Percentiles rank a stretch among this genome's conserved stretches.
These are phyloP conservation scores for Aspergillus ustus DNA, from an alignment of 2,329 filamentous ascomycete genomes.

Conservation along the genomic window DNA sequence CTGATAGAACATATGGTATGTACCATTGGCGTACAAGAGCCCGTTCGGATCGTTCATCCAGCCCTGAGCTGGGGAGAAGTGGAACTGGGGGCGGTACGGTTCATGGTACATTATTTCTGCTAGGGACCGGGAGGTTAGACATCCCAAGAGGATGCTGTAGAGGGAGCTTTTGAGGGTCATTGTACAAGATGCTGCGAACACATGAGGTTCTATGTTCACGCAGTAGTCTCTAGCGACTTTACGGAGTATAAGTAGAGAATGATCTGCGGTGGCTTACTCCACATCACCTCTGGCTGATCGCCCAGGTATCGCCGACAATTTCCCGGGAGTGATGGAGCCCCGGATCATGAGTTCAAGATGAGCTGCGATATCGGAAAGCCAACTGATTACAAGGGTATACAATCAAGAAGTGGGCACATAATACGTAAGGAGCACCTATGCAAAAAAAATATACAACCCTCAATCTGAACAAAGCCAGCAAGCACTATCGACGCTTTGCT, in stretches of 20 bases:
- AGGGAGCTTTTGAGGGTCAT: neutral
- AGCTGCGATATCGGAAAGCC: neutral
- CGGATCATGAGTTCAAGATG: neutral
- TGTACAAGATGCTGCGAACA: neutral
- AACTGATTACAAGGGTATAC: too few species aligned
- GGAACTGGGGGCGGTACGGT: conserved; percentile 15
- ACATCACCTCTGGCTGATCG: neutral
- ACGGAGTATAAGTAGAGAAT: neutral
- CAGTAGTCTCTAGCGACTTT: neutral
- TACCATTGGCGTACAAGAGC: conserved; percentile 13
- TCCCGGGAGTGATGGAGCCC: neutral
- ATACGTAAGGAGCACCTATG: too few species aligned
- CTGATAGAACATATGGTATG: conserved; percentile 60
- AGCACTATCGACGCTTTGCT: neutral
- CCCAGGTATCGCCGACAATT: neutral
- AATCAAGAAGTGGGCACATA: too few species aligned
- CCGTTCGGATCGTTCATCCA: conserved; percentile 26
- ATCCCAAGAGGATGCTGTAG: neutral
- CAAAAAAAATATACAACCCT: too few species aligned
- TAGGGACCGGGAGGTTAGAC: neutral
- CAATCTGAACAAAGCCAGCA: neutral
- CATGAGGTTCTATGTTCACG: too few species aligned
- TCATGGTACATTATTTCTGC: conserved; percentile 9
- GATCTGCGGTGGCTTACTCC: neutral
- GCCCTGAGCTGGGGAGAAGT: conserved; percentile 15